Evolutionary conservation across 805 yeast species (phyloP).

Genomic region (Vanderwaltozyma verrucispora): DNA sequence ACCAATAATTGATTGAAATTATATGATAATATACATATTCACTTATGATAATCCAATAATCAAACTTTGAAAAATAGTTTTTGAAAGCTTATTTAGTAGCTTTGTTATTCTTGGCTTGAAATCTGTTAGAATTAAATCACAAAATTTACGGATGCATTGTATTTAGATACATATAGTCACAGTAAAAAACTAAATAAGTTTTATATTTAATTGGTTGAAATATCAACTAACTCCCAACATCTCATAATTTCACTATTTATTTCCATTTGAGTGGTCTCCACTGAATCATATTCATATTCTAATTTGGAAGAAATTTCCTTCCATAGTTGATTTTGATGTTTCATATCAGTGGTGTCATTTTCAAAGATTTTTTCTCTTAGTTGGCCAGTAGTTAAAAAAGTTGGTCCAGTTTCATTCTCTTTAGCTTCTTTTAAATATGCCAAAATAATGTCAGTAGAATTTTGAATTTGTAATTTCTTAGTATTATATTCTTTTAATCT

Average conservation of each 20-base stretch:
- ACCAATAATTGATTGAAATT: too few species aligned
- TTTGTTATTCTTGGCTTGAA: too few species aligned
- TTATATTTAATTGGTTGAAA: not conserved
- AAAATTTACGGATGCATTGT: too few species aligned
- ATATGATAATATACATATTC: too few species aligned
- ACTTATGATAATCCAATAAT: too few species aligned
- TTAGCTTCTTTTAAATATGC: slow-evolving; percentile 39
- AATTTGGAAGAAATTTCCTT: slow-evolving; percentile 39
- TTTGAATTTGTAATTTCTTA: not conserved
- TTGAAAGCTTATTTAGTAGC: too few species aligned
- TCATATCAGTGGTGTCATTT: slow-evolving; percentile 10
- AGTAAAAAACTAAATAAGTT: not conserved
- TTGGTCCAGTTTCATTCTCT: slow-evolving; percentile 24
- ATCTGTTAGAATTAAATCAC: too few species aligned
- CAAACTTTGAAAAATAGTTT: too few species aligned
- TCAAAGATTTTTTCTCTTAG: slow-evolving; percentile 48
- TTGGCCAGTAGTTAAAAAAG: slow-evolving; percentile 57
- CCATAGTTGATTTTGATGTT: slow-evolving; percentile 46
- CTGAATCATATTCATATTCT: slow-evolving; percentile 43
- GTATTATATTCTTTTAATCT: not conserved
- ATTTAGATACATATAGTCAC: too few species aligned
- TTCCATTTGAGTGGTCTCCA: slow-evolving; percentile 51
- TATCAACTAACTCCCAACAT: slow-evolving; percentile 71
- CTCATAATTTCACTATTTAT: slow-evolving; percentile 74
- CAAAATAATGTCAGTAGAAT: slow-evolving; percentile 19